Evolutionary conservation across 352 stramenopile species (phyloP), one percentile per base, ranked within the genome.

Genomic region (Phytophthora hibernalis): DNA sequence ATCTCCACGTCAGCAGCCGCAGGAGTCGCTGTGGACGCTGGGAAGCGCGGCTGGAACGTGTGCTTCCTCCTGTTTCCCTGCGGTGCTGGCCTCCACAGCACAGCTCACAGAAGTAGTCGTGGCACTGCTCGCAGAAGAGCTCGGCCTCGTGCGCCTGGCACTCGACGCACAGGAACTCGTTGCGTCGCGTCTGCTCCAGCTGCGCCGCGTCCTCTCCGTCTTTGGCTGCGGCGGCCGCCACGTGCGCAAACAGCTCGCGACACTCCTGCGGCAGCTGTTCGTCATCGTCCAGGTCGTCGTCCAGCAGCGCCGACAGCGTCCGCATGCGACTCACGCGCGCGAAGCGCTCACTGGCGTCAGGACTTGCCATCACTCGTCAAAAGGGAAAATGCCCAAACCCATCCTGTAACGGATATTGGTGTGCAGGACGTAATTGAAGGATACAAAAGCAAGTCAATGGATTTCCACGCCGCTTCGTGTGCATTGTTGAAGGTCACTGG

Each of bases 71-170:
- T 73, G 55, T 91, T 92, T 38, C 89, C 89, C 62, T 95, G 67
- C 89, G 89, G 61, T 96, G 89, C 73, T 96, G 89, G 3, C 84
- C 86, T 30, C 79, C 81, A 38, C 75, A 95, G 75, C 89, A 96
- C 7, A 96, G 68, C 54, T 90, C 83, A 48, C 89, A 96, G 56
- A 94, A 96, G 66, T 95, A 93, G 73, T 96, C 87, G 66, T 93
- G 82, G 61, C 89, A 96, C 67, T 95, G 85, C 74, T 95, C 89
- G 59, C 89, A 96, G 54, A 92, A 93, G 42, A 93, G 68, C 44
- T 92, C 82, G 31, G 83, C 81, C 33, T 81, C 80, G 62, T 92
- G 80, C 16, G 75, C 84, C 24, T 72, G 57, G 48, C 87, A 93
- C 74, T 93, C 87, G 58, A 93, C 76, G 59, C 85, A 93, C 65